Conservation (phyloP, 1,139 yeast species). For the Yamadazyma trypodendri region DNA sequence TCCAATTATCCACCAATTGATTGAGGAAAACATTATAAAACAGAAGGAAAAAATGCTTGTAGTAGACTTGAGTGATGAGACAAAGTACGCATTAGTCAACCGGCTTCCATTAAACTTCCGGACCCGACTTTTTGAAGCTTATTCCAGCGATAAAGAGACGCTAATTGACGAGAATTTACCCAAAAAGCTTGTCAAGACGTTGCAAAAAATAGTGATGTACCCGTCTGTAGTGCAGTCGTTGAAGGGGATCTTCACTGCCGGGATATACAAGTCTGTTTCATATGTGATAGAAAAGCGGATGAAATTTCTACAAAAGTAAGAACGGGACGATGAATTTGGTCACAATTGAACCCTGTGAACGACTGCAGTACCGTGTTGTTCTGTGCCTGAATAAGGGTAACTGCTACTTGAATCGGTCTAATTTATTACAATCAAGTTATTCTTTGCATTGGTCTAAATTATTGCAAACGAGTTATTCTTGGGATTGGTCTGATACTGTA, state of each 20-base stretch:
- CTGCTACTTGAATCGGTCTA: too few relatives aligned
- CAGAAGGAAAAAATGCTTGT: slow-evolving; percentile 17
- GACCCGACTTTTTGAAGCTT: slow-evolving; percentile 2
- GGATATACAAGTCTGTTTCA: slow-evolving; percentile 63
- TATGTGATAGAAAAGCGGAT: slow-evolving; percentile 76
- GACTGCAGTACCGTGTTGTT: too few relatives aligned
- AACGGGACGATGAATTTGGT: too few relatives aligned
- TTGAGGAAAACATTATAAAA: slow-evolving; percentile 31
- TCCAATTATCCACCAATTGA: slow-evolving; percentile 35
- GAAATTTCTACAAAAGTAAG: slow-evolving; percentile 18
- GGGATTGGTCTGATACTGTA: too few relatives aligned
- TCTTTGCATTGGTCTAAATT: too few relatives aligned
- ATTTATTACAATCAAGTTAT: too few relatives aligned
- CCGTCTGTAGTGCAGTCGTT: slow-evolving; percentile 75
- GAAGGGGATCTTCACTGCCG: slow-evolving; percentile 88
- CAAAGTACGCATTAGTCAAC: slow-evolving; percentile 24
- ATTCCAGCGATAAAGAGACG: not conserved
- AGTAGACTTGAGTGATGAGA: not conserved
- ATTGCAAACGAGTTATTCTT: too few relatives aligned
- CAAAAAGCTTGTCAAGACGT: slow-evolving; percentile 35
- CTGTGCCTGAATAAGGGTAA: too few relatives aligned
- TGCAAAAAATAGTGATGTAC: slow-evolving; percentile 60
- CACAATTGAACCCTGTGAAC: too few relatives aligned
- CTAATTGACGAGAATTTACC: slow-evolving; percentile 1
- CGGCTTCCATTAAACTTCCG: slow-evolving; percentile 56